phyloP scores from a whole-genome alignment of 495 filamentous ascomycete species.

The Aspergillus leporis region DNA sequence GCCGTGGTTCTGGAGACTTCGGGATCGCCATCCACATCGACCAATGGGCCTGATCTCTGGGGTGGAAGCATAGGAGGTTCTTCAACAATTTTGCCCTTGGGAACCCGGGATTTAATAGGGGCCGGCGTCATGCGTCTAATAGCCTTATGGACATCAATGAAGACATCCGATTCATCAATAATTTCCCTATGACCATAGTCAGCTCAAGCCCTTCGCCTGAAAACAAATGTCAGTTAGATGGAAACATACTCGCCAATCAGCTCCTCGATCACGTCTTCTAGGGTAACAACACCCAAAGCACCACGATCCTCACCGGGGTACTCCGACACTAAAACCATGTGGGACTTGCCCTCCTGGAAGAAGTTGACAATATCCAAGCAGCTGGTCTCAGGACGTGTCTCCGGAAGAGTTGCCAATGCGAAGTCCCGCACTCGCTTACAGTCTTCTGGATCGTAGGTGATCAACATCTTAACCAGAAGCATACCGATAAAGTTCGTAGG shows the following conservation, averaged over 20 bases:
- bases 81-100: conserved; percentile 59
- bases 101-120: conserved; percentile 55
- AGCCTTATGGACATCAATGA: conserved; percentile 94
- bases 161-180: conserved; percentile 91
- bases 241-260: conserved; percentile 88
- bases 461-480: conserved; percentile 96
- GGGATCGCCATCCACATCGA: conserved; percentile 35
- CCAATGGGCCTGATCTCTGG: conserved; percentile 32
- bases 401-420: conserved; percentile 87
- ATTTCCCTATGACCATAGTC: conserved; percentile 58
- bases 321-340: conserved; percentile 96
- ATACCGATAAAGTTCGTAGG: conserved; percentile 89
- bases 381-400: conserved; percentile 91
- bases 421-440: conserved; percentile 82
- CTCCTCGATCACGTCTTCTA: conserved; percentile 98
- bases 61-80: conserved; percentile 38
- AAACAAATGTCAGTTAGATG: not conserved
- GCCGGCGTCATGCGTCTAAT: conserved; percentile 78
- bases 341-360: conserved; percentile 98
- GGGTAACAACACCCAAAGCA: conserved; percentile 87
- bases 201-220: not conserved
- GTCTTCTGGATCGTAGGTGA: conserved; percentile 97
- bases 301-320: conserved; percentile 85
- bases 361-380: conserved; percentile 99
- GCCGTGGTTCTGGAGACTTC: conserved; percentile 9